These are phyloP conservation scores for Debaryomyces nepalensis DNA, from an alignment of 1,139 yeast species.

Conservation along the genomic window DNA sequence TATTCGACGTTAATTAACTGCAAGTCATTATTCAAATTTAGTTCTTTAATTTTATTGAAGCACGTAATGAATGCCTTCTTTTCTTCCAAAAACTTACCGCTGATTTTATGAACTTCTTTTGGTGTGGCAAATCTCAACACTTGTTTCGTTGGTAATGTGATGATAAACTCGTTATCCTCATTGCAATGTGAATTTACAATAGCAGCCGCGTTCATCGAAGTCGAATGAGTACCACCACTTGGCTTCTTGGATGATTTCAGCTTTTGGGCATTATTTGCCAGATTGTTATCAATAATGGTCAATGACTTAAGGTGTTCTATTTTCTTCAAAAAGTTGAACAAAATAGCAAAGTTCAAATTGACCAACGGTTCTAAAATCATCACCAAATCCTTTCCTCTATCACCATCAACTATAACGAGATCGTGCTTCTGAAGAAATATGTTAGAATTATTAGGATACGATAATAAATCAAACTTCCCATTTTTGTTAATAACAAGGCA, in stretches of 20 bases:
- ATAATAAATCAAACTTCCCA: constrained; percentile 57
- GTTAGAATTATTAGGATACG: constrained; percentile 51
- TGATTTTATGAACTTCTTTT: constrained; percentile 48
- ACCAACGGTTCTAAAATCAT: constrained; percentile 53
- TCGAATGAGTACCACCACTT: constrained; percentile 44
- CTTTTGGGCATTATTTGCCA: constrained; percentile 11
- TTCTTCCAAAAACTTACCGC: constrained; percentile 51
- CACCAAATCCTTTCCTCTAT: constrained; percentile 55
- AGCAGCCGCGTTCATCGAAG: constrained; percentile 40
- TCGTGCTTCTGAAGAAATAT: constrained; percentile 53
- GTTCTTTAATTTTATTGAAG: constrained; percentile 49
- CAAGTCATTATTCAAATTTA: constrained; percentile 44
- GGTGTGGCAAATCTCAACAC: constrained; percentile 55
- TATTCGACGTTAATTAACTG: constrained; percentile 79
- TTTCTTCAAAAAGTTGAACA: constrained; percentile 78
- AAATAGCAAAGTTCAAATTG: constrained; percentile 60
- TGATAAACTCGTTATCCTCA: constrained; percentile 52
- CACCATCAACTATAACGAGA: constrained; percentile 55
- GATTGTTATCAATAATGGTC: constrained; percentile 43
- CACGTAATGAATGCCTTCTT: constrained; percentile 53
- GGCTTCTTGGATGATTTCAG: constrained; percentile 27
- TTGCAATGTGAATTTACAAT: constrained; percentile 46
- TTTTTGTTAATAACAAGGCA: constrained; percentile 59
- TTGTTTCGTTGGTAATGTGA: constrained; percentile 54
- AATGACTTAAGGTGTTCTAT: constrained; percentile 79